Conservation (phyloP, 441 rosid species). For the Aleurites moluccanus region DNA sequence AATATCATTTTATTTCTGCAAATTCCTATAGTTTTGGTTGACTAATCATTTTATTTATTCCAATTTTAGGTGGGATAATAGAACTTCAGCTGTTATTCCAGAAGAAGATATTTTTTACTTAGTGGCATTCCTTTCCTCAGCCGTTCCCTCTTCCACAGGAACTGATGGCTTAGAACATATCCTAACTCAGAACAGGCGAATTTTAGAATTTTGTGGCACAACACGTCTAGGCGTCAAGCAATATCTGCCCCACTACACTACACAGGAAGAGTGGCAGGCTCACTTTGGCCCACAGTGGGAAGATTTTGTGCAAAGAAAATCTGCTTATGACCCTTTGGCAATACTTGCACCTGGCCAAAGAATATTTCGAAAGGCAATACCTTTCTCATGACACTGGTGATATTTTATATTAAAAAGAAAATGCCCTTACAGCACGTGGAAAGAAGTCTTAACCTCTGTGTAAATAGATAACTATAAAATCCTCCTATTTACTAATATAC, state of each 20-base stretch:
- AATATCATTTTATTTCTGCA: not conserved
- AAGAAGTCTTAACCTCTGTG: constrained; percentile 29
- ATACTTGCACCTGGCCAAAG: constrained; percentile 94
- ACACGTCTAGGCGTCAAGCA: constrained; percentile 74
- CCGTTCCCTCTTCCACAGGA: constrained; percentile 73
- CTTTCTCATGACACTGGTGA: constrained; percentile 42
- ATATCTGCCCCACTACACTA: constrained; percentile 81
- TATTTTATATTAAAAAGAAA: constrained; percentile 1
- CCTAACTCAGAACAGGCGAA: constrained; percentile 61
- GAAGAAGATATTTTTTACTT: constrained; percentile 87
- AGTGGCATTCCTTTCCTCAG: constrained; percentile 92
- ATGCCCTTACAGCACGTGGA: constrained; percentile 19
- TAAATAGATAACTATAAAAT: constrained; percentile 27
- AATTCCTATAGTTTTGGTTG: constrained; percentile 7
- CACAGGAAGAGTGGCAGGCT: constrained; percentile 74
- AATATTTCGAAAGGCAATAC: constrained; percentile 63
- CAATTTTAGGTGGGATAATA: constrained; percentile 86
- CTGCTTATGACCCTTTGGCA: constrained; percentile 78
- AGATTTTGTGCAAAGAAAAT: constrained; percentile 65
- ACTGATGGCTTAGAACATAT: constrained; percentile 67
- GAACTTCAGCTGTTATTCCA: constrained; percentile 82
- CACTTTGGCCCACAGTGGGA: constrained; percentile 88
- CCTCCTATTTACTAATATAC: constrained; percentile 26
- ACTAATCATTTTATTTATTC: constrained; percentile 20
- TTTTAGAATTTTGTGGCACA: constrained; percentile 60